Evolutionary conservation across 306 rosid species (phyloP).

Genomic region (Cicer bijugum): DNA sequence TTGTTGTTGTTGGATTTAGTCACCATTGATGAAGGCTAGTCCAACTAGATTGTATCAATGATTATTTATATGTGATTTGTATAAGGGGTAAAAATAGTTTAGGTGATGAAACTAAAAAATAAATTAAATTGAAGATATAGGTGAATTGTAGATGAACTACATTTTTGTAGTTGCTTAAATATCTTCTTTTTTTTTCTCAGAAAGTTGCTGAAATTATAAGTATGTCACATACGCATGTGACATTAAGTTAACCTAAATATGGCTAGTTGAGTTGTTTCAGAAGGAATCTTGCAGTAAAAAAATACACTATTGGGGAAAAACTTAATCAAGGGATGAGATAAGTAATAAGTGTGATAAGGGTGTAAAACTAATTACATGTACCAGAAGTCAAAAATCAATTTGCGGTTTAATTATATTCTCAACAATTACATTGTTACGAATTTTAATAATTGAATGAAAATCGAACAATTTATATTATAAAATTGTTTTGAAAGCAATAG

Average conservation of each 20-base stretch:
- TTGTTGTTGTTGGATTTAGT: constrained; percentile 1
- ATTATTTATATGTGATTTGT: background rate
- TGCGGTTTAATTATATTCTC: too few relatives aligned
- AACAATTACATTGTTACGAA: too few relatives aligned
- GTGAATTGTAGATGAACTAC: background rate
- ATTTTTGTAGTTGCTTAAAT: background rate
- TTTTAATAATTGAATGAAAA: too few relatives aligned
- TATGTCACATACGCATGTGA: background rate
- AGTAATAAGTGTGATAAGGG: background rate
- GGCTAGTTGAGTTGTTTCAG: background rate
- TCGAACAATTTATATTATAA: too few relatives aligned
- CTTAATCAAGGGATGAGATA: background rate
- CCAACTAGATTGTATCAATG: constrained; percentile 13
- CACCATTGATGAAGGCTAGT: background rate
- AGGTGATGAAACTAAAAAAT: background rate
- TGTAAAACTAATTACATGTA: background rate
- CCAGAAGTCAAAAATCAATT: background rate
- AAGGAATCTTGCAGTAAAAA: constrained; percentile 20
- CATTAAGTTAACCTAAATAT: background rate
- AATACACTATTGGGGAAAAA: background rate
- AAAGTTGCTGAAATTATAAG: background rate
- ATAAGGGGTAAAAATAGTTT: constrained; percentile 13
- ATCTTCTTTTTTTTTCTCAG: too few relatives aligned
- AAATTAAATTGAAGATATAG: background rate
- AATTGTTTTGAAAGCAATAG: too few relatives aligned